Base-by-base conservation (phyloP, 208 protist genomes). In the Trypanosoma cruzi region DNA sequence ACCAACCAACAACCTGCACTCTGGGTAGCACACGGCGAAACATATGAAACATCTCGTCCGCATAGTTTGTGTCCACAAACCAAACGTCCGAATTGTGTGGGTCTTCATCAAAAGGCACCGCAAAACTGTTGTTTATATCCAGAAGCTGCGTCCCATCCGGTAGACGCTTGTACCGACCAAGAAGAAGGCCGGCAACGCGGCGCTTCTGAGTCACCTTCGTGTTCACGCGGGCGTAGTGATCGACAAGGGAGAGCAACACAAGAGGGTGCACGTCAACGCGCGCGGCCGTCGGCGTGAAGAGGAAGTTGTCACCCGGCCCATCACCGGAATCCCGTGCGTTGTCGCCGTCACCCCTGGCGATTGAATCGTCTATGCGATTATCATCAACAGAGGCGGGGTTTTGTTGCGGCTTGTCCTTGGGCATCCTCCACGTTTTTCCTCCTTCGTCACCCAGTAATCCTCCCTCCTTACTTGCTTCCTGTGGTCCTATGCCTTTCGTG, bases 31-130 rank as follows among this genome's bases (percentile, higher is more conserved):
- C 98, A 79, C 99, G 99, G 53, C 96, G 95, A 80, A 99, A 98
- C 98, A 99, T 99, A 28, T 58, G 64, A 64, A 96, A 99, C 98
- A 99, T 99, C 55, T 99, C 93, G 82, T 97, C 86, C 0, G 89
- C 88, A 75, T 96, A 96, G 76, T 94, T 95, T 6, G 83, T 95
- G 89, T 99, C 99, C 24, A 99, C 88, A 83, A 99, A 99, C 98
- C 98, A 99, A 65, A 99, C 98, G 55, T 93, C 91, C 0, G 93
- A 89, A 66, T 99, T 93, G 40, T 94, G 85, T 24, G 90, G 74
- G 80, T 99, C 98, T 81, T 99, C 99, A 79, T 99, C 99, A 77
- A 99, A 99, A 16, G 99, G 99, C 28, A 99, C 96, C 36, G 98
- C 99, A 81, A 99, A 99, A 68, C 90, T 97, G 88, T 99, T 99